These are phyloP conservation scores for Gloeophyllum trabeum DNA, from an alignment of 768 basidiomycete genomes.

Conservation along the genomic window DNA sequence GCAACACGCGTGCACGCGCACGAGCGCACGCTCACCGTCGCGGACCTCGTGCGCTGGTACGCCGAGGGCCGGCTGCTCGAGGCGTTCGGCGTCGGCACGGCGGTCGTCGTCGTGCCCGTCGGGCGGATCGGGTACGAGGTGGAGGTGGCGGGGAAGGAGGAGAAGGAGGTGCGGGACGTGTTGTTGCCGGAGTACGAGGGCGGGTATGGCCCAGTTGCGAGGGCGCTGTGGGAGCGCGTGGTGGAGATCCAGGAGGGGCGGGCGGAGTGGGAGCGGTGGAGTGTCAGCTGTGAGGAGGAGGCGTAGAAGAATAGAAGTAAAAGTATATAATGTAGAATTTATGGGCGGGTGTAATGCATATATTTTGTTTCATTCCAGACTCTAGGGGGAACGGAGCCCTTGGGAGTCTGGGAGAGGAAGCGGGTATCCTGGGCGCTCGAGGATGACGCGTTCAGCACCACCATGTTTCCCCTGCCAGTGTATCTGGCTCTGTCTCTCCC, in stretches of 20 bases:
- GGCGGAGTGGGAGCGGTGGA: constrained; percentile 54
- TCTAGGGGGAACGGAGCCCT: no score
- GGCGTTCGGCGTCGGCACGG: constrained; percentile 79
- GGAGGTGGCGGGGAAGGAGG: constrained; percentile 3
- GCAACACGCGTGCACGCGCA: constrained; percentile 20
- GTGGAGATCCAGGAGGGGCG: constrained; percentile 68
- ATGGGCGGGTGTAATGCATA: no score
- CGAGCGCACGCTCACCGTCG: constrained; percentile 34
- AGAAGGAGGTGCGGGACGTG: constrained; percentile 31
- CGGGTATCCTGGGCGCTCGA: no score
- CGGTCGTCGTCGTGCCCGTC: constrained; percentile 64
- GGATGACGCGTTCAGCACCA: no score
- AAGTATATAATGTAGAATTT: no score
- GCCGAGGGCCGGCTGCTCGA: constrained; percentile 62
- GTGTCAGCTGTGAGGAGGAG: constrained; percentile 26
- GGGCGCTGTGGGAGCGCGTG: constrained; percentile 61
- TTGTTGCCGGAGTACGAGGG: constrained; percentile 45
- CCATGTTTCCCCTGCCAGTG: no score
- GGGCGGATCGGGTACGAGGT: constrained; percentile 66
- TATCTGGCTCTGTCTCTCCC: no score
- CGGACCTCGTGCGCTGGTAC: constrained; percentile 29
- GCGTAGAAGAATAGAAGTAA: no score
- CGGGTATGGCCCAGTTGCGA: constrained; percentile 45
- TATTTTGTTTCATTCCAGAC: no score
- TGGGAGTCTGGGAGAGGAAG: no score